These are phyloP conservation scores for Leptographium lundbergii DNA, from an alignment of 2,329 filamentous ascomycete species.

Conservation along the genomic window DNA sequence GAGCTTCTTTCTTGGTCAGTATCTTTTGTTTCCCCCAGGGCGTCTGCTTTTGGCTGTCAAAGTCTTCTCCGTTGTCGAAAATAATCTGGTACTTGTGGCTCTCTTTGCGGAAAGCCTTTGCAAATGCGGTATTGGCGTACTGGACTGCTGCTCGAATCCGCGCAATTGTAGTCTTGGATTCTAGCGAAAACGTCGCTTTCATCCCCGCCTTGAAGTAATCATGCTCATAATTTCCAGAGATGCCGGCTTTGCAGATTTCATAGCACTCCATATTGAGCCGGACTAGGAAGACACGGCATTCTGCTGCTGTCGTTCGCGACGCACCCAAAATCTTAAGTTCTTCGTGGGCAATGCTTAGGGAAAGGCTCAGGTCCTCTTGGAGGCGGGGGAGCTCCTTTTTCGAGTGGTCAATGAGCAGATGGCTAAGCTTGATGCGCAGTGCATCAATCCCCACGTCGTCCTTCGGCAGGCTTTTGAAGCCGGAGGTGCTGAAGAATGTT, in stretches of 20 bases:
- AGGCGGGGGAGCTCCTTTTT: neutral
- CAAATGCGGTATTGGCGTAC: neutral
- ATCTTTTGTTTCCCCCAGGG: neutral
- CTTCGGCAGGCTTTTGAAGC: neutral
- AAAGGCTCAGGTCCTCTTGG: neutral
- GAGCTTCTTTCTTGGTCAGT: neutral
- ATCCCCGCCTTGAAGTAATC: neutral
- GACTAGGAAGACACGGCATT: neutral
- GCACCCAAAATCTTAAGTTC: neutral
- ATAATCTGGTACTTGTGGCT: neutral
- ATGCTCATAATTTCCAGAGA: neutral
- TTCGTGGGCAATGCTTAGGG: neutral
- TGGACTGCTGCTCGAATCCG: neutral
- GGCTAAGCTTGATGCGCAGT: conserved; percentile 2
- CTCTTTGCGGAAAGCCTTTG: neutral
- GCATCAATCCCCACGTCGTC: conserved; percentile 10
- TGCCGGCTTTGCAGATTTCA: neutral
- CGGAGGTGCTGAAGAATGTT: neutral
- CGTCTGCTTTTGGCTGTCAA: neutral
- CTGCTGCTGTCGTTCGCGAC: neutral
- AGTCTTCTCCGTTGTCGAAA: neutral
- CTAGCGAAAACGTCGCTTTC: neutral
- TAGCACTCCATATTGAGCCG: neutral
- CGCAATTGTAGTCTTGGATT: neutral
- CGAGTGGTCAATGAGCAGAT: neutral